phyloP scores from a whole-genome alignment of 768 basidiomycete species.

The Fomitopsis pulvina region DNA sequence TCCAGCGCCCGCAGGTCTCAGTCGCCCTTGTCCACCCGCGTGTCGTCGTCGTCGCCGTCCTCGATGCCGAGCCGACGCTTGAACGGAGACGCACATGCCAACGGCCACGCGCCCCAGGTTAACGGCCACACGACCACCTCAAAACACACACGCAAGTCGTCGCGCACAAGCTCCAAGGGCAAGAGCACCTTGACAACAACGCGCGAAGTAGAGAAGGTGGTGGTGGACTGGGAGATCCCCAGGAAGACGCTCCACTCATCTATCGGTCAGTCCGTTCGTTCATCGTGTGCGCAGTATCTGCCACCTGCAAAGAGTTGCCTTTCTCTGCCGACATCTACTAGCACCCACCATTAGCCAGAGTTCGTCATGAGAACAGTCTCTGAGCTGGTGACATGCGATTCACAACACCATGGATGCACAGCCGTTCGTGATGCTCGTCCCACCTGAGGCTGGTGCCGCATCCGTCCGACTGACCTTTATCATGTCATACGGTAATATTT shows the following conservation, averaged over 20 bases:
- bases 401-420: no score
- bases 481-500: no score
- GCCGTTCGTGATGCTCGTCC: no score
- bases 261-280: conserved; percentile 54
- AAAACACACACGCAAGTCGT: not conserved
- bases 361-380: conserved; percentile 2
- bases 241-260: conserved; percentile 83
- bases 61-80: conserved; percentile 4
- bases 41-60: conserved; percentile 3
- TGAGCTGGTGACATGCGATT: not conserved
- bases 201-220: not conserved
- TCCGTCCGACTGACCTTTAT: no score
- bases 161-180: not conserved
- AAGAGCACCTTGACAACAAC: not conserved
- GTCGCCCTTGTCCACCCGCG: conserved; percentile 4
- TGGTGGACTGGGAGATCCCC: conserved; percentile 84
- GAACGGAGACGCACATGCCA: not conserved
- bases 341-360: no score
- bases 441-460: no score
- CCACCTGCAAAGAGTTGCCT: no score
- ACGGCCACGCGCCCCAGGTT: not conserved
- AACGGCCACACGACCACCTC: not conserved
- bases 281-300: not conserved
- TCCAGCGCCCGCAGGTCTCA: conserved; percentile 11
- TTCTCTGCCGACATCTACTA: no score